Evolutionary conservation across 2,329 filamentous ascomycete genomes (phyloP), one percentile per base, ranked within the genome.

Genomic region (Cladobotryum protrusum): DNA sequence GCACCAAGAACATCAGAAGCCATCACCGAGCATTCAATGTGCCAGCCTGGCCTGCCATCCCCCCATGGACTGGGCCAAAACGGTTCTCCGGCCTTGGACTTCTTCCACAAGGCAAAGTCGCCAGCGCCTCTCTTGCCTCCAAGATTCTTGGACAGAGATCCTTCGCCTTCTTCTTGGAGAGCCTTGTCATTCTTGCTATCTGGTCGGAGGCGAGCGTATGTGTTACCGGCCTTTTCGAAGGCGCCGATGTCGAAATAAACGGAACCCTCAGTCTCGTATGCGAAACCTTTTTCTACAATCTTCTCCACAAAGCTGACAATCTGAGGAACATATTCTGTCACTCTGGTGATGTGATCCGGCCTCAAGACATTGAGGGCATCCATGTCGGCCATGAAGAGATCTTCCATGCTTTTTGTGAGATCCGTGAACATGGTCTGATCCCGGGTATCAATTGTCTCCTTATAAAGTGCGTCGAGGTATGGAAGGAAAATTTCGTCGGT

Each of bases 21-120:
- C 92, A 97, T 96, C 14, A 90, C 90, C 1, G 86, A 91, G 81
- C 92, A 96, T 72, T 96, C 91, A 61, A 96, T 96, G 63, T 96
- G 92, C 92, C 92, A 97, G 15, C 92, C 92, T 1, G 92, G 92
- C 41, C 92, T 78, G 4, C 91, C 91, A 49, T 83, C 77, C 4
- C 92, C 90, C 91, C 92, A 97, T 3, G 83, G 83, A 59, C 87
- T 93, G 5, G 83, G 76, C 92, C 92, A 97, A 57, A 82, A 87
- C 0, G 92, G 92, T 74, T 97, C 92, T 40, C 92, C 92, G 13
- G 88, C 82, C 70, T 95, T 96, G 1, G 86, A 91, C 48, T 85
- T 83, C 67, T 97, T 97, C 91, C 90, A 96, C 2, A 97, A 73
- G 1, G 90, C 91, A 69, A 97, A 97, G 62, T 97, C 91, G 6